phyloP scores from a whole-genome alignment of 768 basidiomycete genomes.

The Candolleomyces aberdarensis region DNA sequence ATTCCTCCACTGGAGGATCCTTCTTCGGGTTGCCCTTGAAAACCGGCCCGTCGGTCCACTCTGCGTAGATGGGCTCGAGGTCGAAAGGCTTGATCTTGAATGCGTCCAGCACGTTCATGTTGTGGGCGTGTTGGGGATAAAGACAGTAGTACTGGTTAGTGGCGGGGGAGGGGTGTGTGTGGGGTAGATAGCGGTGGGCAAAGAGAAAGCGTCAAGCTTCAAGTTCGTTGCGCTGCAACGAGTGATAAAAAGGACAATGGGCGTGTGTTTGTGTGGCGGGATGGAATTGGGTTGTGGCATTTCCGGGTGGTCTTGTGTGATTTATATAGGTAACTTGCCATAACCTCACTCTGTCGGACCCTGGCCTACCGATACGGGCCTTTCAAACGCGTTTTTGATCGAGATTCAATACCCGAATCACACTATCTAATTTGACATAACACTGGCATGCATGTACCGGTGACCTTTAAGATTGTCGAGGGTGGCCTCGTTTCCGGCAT shows the following conservation, averaged over 20 bases:
- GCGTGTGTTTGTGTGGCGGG: not conserved
- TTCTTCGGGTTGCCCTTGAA: constrained; percentile 70
- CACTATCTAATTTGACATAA: too few species aligned
- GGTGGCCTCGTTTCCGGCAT: not conserved
- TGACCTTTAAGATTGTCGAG: not conserved
- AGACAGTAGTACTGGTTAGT: not conserved
- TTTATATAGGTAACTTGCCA: too few species aligned
- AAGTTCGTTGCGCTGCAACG: constrained; percentile 4
- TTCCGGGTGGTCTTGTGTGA: too few species aligned
- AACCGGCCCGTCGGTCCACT: constrained; percentile 64
- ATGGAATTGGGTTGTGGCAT: not conserved
- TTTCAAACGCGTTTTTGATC: too few species aligned
- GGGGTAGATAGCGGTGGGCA: not conserved
- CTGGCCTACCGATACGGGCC: too few species aligned
- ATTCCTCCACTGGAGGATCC: constrained; percentile 66
- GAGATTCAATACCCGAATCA: too few species aligned
- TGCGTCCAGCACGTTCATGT: constrained; percentile 36
- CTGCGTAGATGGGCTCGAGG: constrained; percentile 61
- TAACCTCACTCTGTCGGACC: too few species aligned
- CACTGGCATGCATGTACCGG: too few species aligned
- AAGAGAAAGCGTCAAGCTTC: not conserved
- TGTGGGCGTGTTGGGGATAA: not conserved
- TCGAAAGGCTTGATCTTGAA: constrained; percentile 81
- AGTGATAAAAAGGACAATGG: not conserved
- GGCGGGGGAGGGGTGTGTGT: not conserved